These are phyloP conservation scores for Saitozyma podzolica DNA, from an alignment of 768 basidiomycete species.

Conservation along the genomic window DNA sequence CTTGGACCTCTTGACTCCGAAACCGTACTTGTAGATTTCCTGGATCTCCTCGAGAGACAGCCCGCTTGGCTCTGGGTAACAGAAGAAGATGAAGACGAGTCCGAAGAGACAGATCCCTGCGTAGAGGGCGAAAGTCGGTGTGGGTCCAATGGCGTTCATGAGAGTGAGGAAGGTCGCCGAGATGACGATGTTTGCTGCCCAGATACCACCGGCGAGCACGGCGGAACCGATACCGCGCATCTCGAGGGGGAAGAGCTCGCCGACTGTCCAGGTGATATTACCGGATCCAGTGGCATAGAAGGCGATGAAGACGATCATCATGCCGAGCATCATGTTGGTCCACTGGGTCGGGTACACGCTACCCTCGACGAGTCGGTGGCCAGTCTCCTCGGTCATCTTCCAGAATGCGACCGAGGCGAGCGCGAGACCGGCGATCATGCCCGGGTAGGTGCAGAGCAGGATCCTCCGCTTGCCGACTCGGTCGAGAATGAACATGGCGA, in stretches of 20 bases:
- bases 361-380: slow-evolving; percentile 22
- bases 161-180: slow-evolving; percentile 36
- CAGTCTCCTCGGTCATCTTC: slow-evolving; percentile 26
- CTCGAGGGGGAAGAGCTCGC: slow-evolving; percentile 34
- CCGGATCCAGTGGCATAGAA: slow-evolving; percentile 30
- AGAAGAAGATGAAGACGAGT: slow-evolving; percentile 39
- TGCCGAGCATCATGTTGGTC: slow-evolving; percentile 30
- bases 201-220: slow-evolving; percentile 25
- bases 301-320: slow-evolving; percentile 34
- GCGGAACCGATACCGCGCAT: slow-evolving; percentile 32
- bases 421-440: slow-evolving; percentile 33
- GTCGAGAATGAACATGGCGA: slow-evolving; percentile 35
- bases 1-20: slow-evolving; percentile 29
- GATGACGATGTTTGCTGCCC: slow-evolving; percentile 41
- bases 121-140: slow-evolving; percentile 23
- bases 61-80: slow-evolving; percentile 37
- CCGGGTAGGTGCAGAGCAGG: slow-evolving; percentile 28
- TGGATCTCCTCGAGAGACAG: slow-evolving; percentile 37
- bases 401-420: slow-evolving; percentile 33
- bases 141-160: slow-evolving; percentile 35
- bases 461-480: slow-evolving; percentile 35
- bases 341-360: slow-evolving; percentile 22
- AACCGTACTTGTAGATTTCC: slow-evolving; percentile 34
- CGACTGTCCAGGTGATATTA: slow-evolving; percentile 33
- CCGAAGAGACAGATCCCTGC: slow-evolving; percentile 36